Conservation (phyloP, 1,284 basidiomycete species). For the Sporisorium iseilematis-ciliati region DNA sequence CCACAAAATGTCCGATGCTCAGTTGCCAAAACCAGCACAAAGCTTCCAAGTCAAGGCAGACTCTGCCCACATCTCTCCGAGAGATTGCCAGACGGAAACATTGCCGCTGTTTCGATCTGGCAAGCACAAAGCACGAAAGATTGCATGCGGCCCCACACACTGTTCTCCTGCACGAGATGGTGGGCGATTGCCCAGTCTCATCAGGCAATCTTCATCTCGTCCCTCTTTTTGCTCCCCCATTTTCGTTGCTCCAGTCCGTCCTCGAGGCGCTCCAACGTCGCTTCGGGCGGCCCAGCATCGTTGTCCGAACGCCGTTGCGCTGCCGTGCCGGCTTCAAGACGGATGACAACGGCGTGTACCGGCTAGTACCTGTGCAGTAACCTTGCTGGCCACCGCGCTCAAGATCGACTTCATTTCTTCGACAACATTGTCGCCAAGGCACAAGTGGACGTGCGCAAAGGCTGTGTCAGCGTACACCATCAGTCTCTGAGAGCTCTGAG, state of each 20-base stretch:
- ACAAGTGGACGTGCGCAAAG: background rate
- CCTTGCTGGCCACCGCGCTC: background rate
- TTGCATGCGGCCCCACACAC: conserved; percentile 1
- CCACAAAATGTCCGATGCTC: too few species aligned
- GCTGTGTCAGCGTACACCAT: background rate
- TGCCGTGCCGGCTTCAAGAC: background rate
- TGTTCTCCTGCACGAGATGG: background rate
- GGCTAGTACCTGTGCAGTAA: background rate
- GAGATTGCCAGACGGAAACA: background rate
- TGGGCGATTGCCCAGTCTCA: conserved; percentile 4
- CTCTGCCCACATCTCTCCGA: background rate
- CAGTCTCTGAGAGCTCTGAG: background rate
- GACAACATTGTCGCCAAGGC: background rate
- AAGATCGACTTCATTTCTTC: background rate
- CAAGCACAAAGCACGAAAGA: background rate
- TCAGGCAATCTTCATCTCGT: background rate
- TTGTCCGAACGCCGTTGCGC: background rate
- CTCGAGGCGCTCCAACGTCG: background rate
- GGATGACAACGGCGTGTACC: background rate
- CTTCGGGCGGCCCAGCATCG: conserved; percentile 1
- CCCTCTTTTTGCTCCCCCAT: background rate
- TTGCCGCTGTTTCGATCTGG: background rate
- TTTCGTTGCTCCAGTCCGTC: background rate
- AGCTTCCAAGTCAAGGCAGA: too few species aligned
- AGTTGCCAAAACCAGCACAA: too few species aligned